A percentile compares a stretch with the other conserved stretches of the same genome.
Conservation (phyloP, 805 yeast species). For the Kuraishia hungarica region DNA sequence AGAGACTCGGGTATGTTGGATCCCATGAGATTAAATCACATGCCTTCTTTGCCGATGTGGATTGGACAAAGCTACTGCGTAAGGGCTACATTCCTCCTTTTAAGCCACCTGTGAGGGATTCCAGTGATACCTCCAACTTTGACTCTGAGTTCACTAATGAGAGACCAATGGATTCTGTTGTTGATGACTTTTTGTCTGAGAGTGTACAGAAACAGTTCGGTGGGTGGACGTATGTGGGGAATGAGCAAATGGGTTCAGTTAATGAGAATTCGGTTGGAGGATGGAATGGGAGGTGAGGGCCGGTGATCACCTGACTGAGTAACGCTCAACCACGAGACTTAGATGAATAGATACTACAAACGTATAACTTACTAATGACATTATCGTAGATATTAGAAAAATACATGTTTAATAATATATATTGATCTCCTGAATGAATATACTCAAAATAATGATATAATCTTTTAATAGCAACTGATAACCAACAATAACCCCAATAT, state of each 20-base stretch:
- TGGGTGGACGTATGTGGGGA: slow-evolving; percentile 93
- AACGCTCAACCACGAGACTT: no score
- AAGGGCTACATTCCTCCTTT: slow-evolving; percentile 94
- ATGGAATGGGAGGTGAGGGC: not conserved
- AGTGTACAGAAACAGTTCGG: slow-evolving; percentile 97
- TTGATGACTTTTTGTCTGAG: slow-evolving; percentile 84
- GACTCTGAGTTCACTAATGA: slow-evolving; percentile 90
- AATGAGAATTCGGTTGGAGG: not conserved
- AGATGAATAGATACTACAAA: no score
- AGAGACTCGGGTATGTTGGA: slow-evolving; percentile 71
- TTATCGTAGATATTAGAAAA: not conserved
- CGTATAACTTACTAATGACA: no score
- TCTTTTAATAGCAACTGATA: no score
- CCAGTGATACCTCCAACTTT: slow-evolving; percentile 87
- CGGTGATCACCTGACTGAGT: no score
- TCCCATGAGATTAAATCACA: slow-evolving; percentile 80
- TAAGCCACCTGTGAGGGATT: slow-evolving; percentile 82
- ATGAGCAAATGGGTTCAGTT: not conserved
- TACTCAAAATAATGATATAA: not conserved
- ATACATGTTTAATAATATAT: not conserved
- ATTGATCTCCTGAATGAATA: no score
- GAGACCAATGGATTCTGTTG: slow-evolving; percentile 91
- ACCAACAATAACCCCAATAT: no score
- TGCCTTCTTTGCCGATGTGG: slow-evolving; percentile 80
- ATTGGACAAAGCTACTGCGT: slow-evolving; percentile 75